Conservation (phyloP, 768 basidiomycete species). For the Lenzites betulinus region DNA sequence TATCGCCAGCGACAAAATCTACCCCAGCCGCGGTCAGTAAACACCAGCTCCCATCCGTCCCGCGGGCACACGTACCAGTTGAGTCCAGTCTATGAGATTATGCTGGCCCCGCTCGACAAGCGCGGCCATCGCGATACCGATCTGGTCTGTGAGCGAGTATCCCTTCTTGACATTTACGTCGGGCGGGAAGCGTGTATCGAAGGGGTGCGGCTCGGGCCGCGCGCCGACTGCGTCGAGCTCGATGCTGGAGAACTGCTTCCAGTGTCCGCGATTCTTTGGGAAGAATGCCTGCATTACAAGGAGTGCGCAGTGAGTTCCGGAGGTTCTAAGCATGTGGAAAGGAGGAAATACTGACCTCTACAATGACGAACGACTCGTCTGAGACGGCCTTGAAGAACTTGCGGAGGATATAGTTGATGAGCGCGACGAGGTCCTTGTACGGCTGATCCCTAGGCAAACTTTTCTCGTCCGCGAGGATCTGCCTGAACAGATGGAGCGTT, state of each 20-base stretch:
- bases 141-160: conserved; percentile 85
- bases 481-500: conserved; percentile 84
- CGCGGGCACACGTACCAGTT: conserved; percentile 57
- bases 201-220: conserved; percentile 36
- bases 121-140: conserved; percentile 81
- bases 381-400: conserved; percentile 93
- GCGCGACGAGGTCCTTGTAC: conserved; percentile 76
- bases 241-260: conserved; percentile 85
- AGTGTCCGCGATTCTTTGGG: conserved; percentile 84
- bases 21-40: background rate
- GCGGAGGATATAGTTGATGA: conserved; percentile 86
- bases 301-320: too few species aligned
- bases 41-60: conserved; percentile 1
- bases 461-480: conserved; percentile 79
- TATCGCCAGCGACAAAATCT: conserved; percentile 68
- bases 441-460: conserved; percentile 77
- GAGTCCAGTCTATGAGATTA: conserved; percentile 76
- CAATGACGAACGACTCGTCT: conserved; percentile 81
- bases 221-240: conserved; percentile 53
- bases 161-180: conserved; percentile 87
- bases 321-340: background rate
- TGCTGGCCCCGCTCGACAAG: conserved; percentile 67
- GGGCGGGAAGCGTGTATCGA: conserved; percentile 50
- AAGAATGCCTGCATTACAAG: conserved; percentile 66
- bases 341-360: conserved; percentile 63